phyloP scores from a whole-genome alignment of 2,329 filamentous ascomycete genomes.

The Cladobotryum protrusum region DNA sequence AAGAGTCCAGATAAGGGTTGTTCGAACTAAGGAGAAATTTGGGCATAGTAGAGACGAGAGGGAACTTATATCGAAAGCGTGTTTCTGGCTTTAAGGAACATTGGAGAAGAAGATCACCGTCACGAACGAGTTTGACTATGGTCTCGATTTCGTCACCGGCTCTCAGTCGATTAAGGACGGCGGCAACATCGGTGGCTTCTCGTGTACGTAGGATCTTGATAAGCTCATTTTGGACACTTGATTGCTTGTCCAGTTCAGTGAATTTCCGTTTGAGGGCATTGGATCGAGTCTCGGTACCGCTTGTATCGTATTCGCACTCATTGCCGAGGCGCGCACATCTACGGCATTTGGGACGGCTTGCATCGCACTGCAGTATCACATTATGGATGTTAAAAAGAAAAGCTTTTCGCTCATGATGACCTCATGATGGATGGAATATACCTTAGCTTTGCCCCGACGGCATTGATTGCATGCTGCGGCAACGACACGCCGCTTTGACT shows the following conservation, averaged over 20 bases:
- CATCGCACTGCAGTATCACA: neutral
- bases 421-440: too few relatives aligned
- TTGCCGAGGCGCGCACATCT: neutral
- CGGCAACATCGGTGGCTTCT: constrained; percentile 1
- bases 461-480: too few relatives aligned
- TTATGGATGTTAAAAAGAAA: too few relatives aligned
- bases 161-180: constrained; percentile 3
- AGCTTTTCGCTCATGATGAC: too few relatives aligned
- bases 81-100: constrained; percentile 28
- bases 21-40: constrained; percentile 15
- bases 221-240: constrained; percentile 1
- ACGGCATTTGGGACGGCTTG: constrained; percentile 1
- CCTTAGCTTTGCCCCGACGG: too few relatives aligned
- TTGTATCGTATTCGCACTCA: constrained; percentile 3
- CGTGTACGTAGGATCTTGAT: constrained; percentile 1
- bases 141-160: constrained; percentile 17
- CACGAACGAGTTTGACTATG: constrained; percentile 27
- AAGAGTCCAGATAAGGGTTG: constrained; percentile 19
- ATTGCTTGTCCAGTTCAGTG: constrained; percentile 1
- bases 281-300: constrained; percentile 2
- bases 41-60: constrained; percentile 25
- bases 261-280: constrained; percentile 8
- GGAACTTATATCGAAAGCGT: constrained; percentile 30
- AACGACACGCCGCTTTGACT: too few relatives aligned
- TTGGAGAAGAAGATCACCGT: constrained; percentile 30